phyloP scores from a whole-genome alignment of 179 eudicot species.

The Pouteria campechiana region DNA sequence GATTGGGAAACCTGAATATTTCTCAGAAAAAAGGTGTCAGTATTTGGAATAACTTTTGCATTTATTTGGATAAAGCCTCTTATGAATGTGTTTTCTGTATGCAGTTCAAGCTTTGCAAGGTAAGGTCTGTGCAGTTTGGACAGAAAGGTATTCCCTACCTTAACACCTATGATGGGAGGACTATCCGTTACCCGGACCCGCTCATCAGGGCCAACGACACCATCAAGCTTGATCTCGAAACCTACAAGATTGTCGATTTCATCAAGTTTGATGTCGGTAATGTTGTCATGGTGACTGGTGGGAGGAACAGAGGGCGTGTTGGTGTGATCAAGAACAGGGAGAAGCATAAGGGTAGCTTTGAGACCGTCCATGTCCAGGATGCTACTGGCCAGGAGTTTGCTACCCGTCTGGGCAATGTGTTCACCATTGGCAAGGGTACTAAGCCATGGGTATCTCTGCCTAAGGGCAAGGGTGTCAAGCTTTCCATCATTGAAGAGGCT shows the following conservation, averaged over 20 bases:
- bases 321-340: slow-evolving; percentile 36
- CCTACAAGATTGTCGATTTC: slow-evolving; percentile 35
- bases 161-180: slow-evolving; percentile 45
- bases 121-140: slow-evolving; percentile 38
- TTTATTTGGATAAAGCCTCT: not conserved
- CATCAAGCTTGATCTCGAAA: slow-evolving; percentile 38
- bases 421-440: slow-evolving; percentile 39
- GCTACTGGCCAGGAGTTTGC: slow-evolving; percentile 43
- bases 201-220: slow-evolving; percentile 50
- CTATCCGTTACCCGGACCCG: slow-evolving; percentile 41
- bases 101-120: slow-evolving; percentile 53
- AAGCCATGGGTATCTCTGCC: slow-evolving; percentile 51
- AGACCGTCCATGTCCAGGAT: slow-evolving; percentile 37
- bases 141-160: slow-evolving; percentile 41
- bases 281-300: slow-evolving; percentile 55
- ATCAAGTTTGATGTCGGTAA: slow-evolving; percentile 55
- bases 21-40: too few relatives aligned
- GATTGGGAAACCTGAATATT: too few relatives aligned
- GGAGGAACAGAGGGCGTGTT: slow-evolving; percentile 41
- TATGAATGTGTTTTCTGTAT: not conserved
- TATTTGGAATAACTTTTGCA: too few relatives aligned
- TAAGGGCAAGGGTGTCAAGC: slow-evolving; percentile 40
- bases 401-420: slow-evolving; percentile 41
- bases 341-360: slow-evolving; percentile 49
- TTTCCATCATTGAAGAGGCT: slow-evolving; percentile 49